Evolutionary conservation across 768 basidiomycete genomes (phyloP), one percentile per base, ranked within the genome.

Genomic region (Aureoboletus auriporus): DNA sequence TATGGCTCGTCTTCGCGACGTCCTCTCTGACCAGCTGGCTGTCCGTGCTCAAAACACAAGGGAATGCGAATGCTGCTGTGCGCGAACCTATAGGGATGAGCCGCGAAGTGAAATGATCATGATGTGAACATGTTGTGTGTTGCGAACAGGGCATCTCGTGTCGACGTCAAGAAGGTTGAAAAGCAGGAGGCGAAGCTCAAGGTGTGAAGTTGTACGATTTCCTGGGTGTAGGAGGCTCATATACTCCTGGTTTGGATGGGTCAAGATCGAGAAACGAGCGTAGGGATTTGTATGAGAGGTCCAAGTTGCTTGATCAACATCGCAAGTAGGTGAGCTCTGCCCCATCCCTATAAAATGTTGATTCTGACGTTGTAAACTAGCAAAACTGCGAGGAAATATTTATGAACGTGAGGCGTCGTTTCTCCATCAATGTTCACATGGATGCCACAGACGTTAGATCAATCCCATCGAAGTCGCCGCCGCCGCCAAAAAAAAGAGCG

Each of bases 321-420:
- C 82, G 85, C 67, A 93, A 93, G 71, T 92, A 93, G 75, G 89
- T 84, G 53, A 47, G 73, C 57, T 35, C 30, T 23, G 8, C 31
- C 12, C 6, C 41, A 10, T 6, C 1, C 9, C 36, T 0, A 17
- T 33, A 12, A 16, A 23, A 23, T 23, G 20, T 23, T 23, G 2
- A 23, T 23, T 4, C 20, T 46, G 12, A 11, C 9, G 6, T 17
- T 39, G n/a, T 16, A 6, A 30, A 16, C 58, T 23, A 98, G 85
- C 93, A 97, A 88, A 82, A 85, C 16, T 98, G 97, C 70, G 95
- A 98, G 64, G 96, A 99, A 64, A 86, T 99, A 83, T 99, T 93
- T 72, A 90, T 99, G 89, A 92, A 95, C 77, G 93, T 84, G 44
- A 43, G 53, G n/a, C 31, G 13, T 27, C 37, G 37, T 29, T 47